Percentiles rank a stretch among this genome's conserved stretches.
Conservation (phyloP, 208 protist genomes). For the Wallacemonas sp. region DNA sequence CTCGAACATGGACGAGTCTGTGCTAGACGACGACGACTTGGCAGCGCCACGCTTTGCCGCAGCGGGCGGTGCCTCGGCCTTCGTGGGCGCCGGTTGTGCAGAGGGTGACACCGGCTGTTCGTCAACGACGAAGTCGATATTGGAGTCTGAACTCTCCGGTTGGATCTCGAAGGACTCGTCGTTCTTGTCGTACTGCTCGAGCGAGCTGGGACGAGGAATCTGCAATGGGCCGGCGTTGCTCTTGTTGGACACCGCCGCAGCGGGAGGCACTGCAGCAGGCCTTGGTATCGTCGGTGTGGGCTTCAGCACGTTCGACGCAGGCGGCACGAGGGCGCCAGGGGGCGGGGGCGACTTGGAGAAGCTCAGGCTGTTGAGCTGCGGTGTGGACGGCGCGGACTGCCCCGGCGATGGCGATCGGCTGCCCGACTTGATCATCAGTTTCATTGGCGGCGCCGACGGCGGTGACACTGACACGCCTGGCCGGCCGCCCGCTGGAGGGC, state of each 20-base stretch:
- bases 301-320: conserved; percentile 1
- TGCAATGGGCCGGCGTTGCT: conserved; percentile 1
- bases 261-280: background rate
- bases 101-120: background rate
- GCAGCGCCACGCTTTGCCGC: too few relatives aligned
- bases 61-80: background rate
- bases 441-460: conserved; percentile 19
- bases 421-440: conserved; percentile 29
- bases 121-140: conserved; percentile 13
- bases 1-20: conserved; percentile 19
- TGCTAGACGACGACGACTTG: background rate
- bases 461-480: conserved; percentile 14
- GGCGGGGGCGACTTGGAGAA: background rate
- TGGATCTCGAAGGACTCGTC: conserved; percentile 2
- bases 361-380: conserved; percentile 8
- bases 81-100: background rate
- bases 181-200: background rate
- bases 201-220: conserved; percentile 8
- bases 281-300: conserved; percentile 16
- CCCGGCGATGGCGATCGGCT: conserved; percentile 8
- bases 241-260: background rate
- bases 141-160: background rate
- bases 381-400: conserved; percentile 6
- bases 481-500: conserved; percentile 6
- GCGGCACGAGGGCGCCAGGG: background rate